A percentile compares a stretch with the other conserved stretches of the same genome.
Conservation (phyloP, 768 basidiomycete species). For the Rhodotorula kratochvilovae region DNA sequence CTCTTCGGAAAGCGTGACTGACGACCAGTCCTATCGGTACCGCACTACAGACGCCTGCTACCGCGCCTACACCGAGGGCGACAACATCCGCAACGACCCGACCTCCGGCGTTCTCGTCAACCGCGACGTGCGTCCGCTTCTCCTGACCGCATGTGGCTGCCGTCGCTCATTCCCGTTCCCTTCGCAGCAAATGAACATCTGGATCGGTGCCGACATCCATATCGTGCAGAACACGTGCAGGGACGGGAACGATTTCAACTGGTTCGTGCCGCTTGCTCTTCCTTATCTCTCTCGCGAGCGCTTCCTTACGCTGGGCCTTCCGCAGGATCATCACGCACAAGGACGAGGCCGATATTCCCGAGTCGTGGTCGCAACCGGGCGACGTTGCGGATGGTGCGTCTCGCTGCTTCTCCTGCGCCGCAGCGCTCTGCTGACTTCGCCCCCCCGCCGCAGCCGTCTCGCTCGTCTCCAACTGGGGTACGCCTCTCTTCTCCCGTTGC, state of each 20-base stretch:
- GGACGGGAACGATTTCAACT: slow-evolving; percentile 24
- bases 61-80: slow-evolving; percentile 21
- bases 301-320: too few relatives aligned
- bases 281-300: too few relatives aligned
- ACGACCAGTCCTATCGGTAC: neutral
- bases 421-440: too few relatives aligned
- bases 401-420: too few relatives aligned
- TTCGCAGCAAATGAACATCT: neutral
- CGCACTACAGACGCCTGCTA: slow-evolving; percentile 23
- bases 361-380: slow-evolving; percentile 25
- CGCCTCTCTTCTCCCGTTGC: too few relatives aligned
- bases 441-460: neutral
- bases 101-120: neutral
- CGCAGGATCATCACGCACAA: slow-evolving; percentile 21
- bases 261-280: too few relatives aligned
- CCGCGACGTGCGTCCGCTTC: neutral
- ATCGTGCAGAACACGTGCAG: slow-evolving; percentile 25
- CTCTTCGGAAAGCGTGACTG: too few relatives aligned
- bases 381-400: neutral
- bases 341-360: slow-evolving; percentile 25
- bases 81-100: slow-evolving; percentile 12
- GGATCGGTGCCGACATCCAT: slow-evolving; percentile 24
- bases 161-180: neutral
- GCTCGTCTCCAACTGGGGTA: neutral
- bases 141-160: too few relatives aligned